A percentile compares a stretch with the other conserved stretches of the same genome.
Evolutionary conservation across 148 eudicot genomes (phyloP).

Genomic region (Simmondsia chinensis): DNA sequence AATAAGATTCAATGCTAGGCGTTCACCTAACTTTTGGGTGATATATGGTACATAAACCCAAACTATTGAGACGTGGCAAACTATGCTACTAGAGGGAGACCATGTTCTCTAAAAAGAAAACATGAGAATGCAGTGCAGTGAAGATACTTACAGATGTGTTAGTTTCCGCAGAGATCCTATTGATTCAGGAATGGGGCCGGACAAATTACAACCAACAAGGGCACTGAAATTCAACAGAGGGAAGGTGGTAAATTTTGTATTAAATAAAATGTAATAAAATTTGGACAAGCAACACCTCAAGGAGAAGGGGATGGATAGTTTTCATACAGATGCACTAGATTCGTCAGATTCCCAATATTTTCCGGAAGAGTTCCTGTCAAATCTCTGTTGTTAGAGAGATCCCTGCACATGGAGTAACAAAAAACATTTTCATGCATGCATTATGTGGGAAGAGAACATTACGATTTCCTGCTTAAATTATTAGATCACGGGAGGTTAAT

Average conservation of each 20-base stretch:
- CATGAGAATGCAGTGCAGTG: neutral
- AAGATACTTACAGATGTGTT: constrained; percentile 13
- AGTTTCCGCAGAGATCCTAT: constrained; percentile 18
- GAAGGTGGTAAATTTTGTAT: neutral
- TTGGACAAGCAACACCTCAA: neutral
- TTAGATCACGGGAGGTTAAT: too few relatives aligned
- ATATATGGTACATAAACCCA: too few relatives aligned
- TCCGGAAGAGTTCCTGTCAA: constrained; percentile 16
- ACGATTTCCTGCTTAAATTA: too few relatives aligned
- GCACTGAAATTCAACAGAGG: constrained; percentile 13
- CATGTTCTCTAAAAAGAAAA: neutral
- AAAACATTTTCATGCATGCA: too few relatives aligned
- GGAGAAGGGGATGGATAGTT: neutral
- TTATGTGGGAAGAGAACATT: too few relatives aligned
- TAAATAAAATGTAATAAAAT: neutral
- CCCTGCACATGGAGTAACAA: constrained; percentile 13
- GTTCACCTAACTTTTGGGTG: too few relatives aligned
- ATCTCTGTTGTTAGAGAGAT: constrained; percentile 25
- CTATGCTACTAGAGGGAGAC: neutral
- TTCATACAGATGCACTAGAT: constrained; percentile 21
- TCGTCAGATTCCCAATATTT: constrained; percentile 18
- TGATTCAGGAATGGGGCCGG: constrained; percentile 21
- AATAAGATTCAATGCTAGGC: too few relatives aligned
- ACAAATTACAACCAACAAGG: constrained; percentile 20
- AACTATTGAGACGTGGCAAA: too few relatives aligned